Evolutionary conservation across 2,329 filamentous ascomycete species (phyloP).

Genomic region (Epichloe uncinata): DNA sequence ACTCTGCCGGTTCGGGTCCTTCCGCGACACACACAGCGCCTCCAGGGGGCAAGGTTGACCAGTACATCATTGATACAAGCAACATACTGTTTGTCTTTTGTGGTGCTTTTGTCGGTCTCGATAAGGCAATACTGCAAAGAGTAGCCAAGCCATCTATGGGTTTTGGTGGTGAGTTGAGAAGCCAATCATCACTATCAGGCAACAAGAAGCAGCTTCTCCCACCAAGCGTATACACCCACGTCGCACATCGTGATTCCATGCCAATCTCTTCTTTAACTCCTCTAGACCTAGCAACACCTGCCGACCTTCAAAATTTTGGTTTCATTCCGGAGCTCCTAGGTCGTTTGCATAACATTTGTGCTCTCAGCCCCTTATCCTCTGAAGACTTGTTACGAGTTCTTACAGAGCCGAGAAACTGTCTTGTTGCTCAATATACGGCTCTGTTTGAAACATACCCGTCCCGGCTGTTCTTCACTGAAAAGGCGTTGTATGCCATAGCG

Average conservation of each 20-base stretch:
- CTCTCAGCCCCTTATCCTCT: constrained; percentile 60
- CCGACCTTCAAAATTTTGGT: constrained; percentile 71
- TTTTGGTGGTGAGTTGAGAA: constrained; percentile 72
- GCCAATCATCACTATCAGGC: constrained; percentile 33
- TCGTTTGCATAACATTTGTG: constrained; percentile 82
- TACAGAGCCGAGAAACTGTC: constrained; percentile 80
- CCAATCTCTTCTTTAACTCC: constrained; percentile 29
- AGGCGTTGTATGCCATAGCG: constrained; percentile 70
- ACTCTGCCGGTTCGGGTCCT: constrained; percentile 27
- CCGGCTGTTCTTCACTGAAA: constrained; percentile 69
- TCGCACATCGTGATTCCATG: constrained; percentile 37
- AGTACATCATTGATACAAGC: constrained; percentile 73
- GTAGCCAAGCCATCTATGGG: constrained; percentile 78
- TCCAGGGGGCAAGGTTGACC: constrained; percentile 40
- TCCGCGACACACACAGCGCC: constrained; percentile 33
- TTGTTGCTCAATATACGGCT: constrained; percentile 78
- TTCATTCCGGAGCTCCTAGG: constrained; percentile 94
- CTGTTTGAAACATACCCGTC: constrained; percentile 72
- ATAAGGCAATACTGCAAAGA: constrained; percentile 77
- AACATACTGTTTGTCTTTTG: constrained; percentile 97
- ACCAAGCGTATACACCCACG: constrained; percentile 42
- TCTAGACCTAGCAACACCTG: constrained; percentile 60
- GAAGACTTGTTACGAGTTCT: constrained; percentile 69
- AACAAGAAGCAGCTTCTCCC: constrained; percentile 46
- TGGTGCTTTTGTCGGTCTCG: constrained; percentile 84